Conservation (phyloP, 805 yeast genomes). For the Metschnikowia corniflorae region DNA sequence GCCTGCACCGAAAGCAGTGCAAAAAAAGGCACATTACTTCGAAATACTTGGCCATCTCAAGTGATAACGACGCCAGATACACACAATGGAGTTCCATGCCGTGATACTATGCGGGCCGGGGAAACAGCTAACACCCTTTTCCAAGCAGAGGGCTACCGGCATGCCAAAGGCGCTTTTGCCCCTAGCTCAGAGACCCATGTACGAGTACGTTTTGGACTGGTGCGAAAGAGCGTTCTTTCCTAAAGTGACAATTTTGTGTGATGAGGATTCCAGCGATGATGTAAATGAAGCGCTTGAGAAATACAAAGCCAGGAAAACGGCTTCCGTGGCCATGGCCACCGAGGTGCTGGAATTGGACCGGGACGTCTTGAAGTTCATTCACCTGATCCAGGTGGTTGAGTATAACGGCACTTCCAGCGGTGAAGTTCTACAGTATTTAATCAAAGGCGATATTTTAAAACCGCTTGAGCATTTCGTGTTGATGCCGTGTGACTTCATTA, state of each 20-base stretch:
- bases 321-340: conserved; percentile 11
- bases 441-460: conserved; percentile 41
- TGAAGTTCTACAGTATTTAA: conserved; percentile 48
- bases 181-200: conserved; percentile 84
- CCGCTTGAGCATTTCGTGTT: conserved; percentile 52
- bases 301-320: conserved; percentile 41
- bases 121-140: conserved; percentile 64
- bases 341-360: conserved; percentile 16
- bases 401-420: conserved; percentile 48
- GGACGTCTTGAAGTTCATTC: conserved; percentile 16
- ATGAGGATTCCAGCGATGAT: conserved; percentile 42
- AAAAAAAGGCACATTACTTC: no score
- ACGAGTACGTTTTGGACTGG: conserved; percentile 87
- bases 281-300: conserved; percentile 47
- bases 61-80: no score
- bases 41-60: no score
- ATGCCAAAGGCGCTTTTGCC: conserved; percentile 84
- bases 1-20: no score
- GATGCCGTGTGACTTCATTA: conserved; percentile 90
- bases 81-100: conserved; percentile 97
- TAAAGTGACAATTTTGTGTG: conserved; percentile 61
- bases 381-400: conserved; percentile 23
- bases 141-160: conserved; percentile 59
- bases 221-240: conserved; percentile 82
- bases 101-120: conserved; percentile 89